phyloP scores from a whole-genome alignment of 306 rosid genomes.

The Citrullus colocynthis region DNA sequence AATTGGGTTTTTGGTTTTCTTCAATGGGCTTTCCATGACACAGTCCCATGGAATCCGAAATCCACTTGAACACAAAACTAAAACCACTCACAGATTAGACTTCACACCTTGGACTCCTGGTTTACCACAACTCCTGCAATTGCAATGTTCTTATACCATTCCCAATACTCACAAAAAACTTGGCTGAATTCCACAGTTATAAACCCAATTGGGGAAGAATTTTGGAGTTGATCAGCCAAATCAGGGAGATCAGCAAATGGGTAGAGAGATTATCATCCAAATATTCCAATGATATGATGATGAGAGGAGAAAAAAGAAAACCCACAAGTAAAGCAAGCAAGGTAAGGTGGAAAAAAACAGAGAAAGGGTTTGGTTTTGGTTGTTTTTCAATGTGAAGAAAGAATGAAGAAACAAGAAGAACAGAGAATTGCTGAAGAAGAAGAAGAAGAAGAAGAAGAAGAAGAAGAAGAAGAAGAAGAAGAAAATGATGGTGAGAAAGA shows the following conservation, averaged over 20 bases:
- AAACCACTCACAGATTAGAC: not conserved
- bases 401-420: not conserved
- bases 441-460: not conserved
- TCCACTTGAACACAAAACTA: not conserved
- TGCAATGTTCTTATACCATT: slow-evolving; percentile 8
- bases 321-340: not conserved
- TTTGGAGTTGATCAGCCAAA: not conserved
- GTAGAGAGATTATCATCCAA: slow-evolving; percentile 9
- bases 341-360: slow-evolving; percentile 11
- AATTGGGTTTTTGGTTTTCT: slow-evolving; percentile 14
- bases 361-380: not conserved
- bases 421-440: not conserved
- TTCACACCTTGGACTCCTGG: not conserved
- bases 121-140: not conserved
- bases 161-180: not conserved
- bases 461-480: not conserved
- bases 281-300: slow-evolving; percentile 4
- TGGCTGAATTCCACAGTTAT: slow-evolving; percentile 3
- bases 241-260: slow-evolving; percentile 9
- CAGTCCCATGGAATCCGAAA: slow-evolving; percentile 26
- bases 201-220: slow-evolving; percentile 2
- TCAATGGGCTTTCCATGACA: slow-evolving; percentile 33
- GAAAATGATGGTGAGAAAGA: not conserved
- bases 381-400: not conserved
- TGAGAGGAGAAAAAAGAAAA: slow-evolving; percentile 7